A percentile compares a stretch with the other conserved stretches of the same genome.
Evolutionary conservation across 2,329 filamentous ascomycete genomes (phyloP).

Genomic region (Arthrobotrys sinensis): DNA sequence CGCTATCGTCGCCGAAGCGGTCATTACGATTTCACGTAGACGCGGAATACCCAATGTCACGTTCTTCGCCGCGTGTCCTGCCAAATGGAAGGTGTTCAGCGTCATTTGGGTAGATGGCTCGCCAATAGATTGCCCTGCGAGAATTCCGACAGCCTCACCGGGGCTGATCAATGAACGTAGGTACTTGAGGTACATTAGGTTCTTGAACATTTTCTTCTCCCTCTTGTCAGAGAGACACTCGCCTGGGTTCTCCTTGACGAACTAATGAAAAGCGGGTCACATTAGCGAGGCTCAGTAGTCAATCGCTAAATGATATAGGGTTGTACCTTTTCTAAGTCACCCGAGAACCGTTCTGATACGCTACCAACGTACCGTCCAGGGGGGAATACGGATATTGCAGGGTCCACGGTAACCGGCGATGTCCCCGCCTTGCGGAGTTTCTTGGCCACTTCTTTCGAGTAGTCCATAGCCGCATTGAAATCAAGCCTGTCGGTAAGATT

Average conservation of each 20-base stretch:
- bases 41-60: conserved; percentile 98
- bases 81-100: conserved; percentile 99
- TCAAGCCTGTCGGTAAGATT: conserved; percentile 76
- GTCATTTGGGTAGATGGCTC: conserved; percentile 99
- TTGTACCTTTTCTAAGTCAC: conserved; percentile 75
- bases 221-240: conserved; percentile 65
- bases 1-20: conserved; percentile 87
- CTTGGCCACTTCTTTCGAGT: conserved; percentile 74
- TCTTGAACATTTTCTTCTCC: conserved; percentile 81
- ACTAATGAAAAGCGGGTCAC: conserved; percentile 69
- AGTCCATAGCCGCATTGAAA: conserved; percentile 75
- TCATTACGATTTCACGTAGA: conserved; percentile 98
- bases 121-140: conserved; percentile 95
- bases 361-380: conserved; percentile 64
- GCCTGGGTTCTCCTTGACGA: conserved; percentile 82
- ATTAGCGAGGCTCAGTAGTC: conserved; percentile 60
- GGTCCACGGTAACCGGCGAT: conserved; percentile 14
- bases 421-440: conserved; percentile 80
- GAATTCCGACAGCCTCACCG: conserved; percentile 95
- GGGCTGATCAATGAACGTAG: conserved; percentile 92
- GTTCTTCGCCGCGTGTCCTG: conserved; percentile 97
- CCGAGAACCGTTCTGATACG: conserved; percentile 84
- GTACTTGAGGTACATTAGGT: conserved; percentile 91
- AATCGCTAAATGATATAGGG: neutral
- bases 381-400: conserved; percentile 63